Conservation (phyloP, 1,284 basidiomycete genomes). For the Apiotrichum laibachii region DNA sequence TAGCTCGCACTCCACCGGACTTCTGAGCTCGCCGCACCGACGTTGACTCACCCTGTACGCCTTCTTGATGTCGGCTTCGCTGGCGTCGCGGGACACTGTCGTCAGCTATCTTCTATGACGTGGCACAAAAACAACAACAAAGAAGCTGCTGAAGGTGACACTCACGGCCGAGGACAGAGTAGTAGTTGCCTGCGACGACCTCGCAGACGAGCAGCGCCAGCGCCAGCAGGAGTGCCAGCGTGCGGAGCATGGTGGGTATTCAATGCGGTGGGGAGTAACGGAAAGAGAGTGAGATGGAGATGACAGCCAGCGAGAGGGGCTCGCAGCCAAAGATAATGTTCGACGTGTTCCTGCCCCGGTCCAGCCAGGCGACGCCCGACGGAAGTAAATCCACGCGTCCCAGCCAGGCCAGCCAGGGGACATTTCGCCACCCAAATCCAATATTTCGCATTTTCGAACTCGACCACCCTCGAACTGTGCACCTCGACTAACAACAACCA, state of each 20-base stretch:
- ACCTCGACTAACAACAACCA: too few relatives aligned
- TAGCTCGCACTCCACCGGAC: too few relatives aligned
- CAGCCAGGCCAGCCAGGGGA: too few relatives aligned
- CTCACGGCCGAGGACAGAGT: conserved; percentile 50
- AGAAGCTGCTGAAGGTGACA: not conserved
- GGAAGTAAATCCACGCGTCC: too few relatives aligned
- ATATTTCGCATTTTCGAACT: too few relatives aligned
- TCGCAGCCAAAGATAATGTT: too few relatives aligned
- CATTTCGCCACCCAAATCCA: too few relatives aligned
- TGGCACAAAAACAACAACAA: conserved; percentile 8
- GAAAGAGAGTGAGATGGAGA: not conserved
- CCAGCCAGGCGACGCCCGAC: too few relatives aligned
- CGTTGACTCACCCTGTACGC: conserved; percentile 63
- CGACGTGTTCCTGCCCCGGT: too few relatives aligned
- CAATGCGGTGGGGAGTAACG: not conserved
- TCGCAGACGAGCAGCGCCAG: conserved; percentile 36
- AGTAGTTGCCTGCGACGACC: conserved; percentile 47
- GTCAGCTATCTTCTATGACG: conserved; percentile 24
- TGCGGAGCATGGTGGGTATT: conserved; percentile 9
- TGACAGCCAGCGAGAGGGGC: not conserved
- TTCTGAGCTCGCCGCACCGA: not conserved
- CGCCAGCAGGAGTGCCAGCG: not conserved
- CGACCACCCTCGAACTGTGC: too few relatives aligned
- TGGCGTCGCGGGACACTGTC: conserved; percentile 71
- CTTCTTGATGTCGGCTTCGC: conserved; percentile 81